phyloP scores from a whole-genome alignment of 2,329 filamentous ascomycete species.

The Sphaerulina populicola region DNA sequence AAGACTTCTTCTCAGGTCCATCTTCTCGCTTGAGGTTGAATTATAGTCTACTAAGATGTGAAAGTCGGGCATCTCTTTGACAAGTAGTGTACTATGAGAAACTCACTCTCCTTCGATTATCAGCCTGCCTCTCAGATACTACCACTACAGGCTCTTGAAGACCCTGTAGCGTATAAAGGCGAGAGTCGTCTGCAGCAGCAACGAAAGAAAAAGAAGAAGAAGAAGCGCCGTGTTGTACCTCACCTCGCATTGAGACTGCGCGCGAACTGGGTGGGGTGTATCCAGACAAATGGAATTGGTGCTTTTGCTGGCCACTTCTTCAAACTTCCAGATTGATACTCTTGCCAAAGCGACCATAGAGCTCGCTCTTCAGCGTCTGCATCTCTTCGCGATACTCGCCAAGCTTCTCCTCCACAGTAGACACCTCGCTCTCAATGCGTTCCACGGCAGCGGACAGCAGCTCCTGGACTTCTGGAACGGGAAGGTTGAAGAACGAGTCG shows the following conservation, averaged over 20 bases:
- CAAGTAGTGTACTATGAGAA: too few relatives aligned
- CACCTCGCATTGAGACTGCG: not conserved
- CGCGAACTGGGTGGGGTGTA: not conserved
- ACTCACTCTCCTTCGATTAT: too few relatives aligned
- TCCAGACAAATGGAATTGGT: not conserved
- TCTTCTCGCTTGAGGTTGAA: too few relatives aligned
- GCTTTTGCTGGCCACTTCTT: not conserved
- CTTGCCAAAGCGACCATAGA: conserved; percentile 90
- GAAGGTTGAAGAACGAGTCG: conserved; percentile 85
- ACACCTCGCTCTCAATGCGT: conserved; percentile 68
- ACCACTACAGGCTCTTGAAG: too few relatives aligned
- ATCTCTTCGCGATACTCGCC: conserved; percentile 72
- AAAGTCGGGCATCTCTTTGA: too few relatives aligned
- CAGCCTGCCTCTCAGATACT: too few relatives aligned
- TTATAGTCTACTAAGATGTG: too few relatives aligned
- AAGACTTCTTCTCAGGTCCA: conserved; percentile 19
- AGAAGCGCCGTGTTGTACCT: not conserved
- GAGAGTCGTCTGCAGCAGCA: too few relatives aligned
- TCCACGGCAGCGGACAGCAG: conserved; percentile 65
- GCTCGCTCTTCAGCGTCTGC: conserved; percentile 76
- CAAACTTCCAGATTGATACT: conserved; percentile 89
- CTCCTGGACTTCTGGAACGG: conserved; percentile 75
- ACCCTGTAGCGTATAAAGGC: too few relatives aligned
- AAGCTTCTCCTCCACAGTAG: conserved; percentile 67
- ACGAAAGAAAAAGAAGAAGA: too few relatives aligned